Percentiles rank a stretch among this genome's conserved stretches.
phyloP scores from a whole-genome alignment of 352 stramenopile species.

The Phytophthora fragariae region DNA sequence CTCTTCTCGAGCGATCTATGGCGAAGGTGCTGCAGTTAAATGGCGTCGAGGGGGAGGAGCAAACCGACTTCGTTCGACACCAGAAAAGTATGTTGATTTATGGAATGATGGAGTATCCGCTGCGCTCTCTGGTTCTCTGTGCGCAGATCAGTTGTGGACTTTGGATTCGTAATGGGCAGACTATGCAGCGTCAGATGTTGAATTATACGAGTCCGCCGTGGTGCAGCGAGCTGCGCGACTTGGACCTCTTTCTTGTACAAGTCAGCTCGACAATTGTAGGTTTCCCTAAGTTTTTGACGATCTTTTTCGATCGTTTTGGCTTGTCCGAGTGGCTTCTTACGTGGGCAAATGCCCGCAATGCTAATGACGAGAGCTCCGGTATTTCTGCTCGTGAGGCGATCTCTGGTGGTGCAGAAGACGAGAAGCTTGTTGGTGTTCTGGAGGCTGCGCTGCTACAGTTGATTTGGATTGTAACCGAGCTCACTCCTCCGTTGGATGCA shows the following conservation, averaged over 20 bases:
- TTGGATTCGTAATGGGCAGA: slow-evolving; percentile 88
- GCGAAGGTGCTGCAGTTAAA: slow-evolving; percentile 34
- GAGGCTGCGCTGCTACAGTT: slow-evolving; percentile 85
- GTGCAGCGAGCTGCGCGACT: slow-evolving; percentile 74
- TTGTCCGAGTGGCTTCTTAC: slow-evolving; percentile 78
- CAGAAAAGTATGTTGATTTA: slow-evolving; percentile 75
- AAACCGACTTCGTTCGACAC: slow-evolving; percentile 39
- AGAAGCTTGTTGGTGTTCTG: slow-evolving; percentile 73
- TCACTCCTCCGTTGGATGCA: slow-evolving; percentile 68
- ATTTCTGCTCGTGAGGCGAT: slow-evolving; percentile 39
- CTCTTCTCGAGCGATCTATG: slow-evolving; percentile 62
- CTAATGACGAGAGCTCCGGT: slow-evolving; percentile 48
- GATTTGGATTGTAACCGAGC: slow-evolving; percentile 89
- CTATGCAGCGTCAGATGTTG: slow-evolving; percentile 83
- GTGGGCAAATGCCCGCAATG: slow-evolving; percentile 59
- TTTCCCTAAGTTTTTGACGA: slow-evolving; percentile 74
- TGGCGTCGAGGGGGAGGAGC: slow-evolving; percentile 30
- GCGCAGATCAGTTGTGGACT: slow-evolving; percentile 81
- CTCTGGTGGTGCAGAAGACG: slow-evolving; percentile 43
- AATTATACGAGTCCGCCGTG: slow-evolving; percentile 82
- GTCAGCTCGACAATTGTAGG: slow-evolving; percentile 65
- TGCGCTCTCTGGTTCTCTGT: slow-evolving; percentile 78
- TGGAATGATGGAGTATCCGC: slow-evolving; percentile 79
- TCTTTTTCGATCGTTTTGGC: slow-evolving; percentile 87
- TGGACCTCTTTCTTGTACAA: slow-evolving; percentile 83